Evolutionary conservation across 345 rosid genomes (phyloP).

Genomic region (Citrus trifoliata): DNA sequence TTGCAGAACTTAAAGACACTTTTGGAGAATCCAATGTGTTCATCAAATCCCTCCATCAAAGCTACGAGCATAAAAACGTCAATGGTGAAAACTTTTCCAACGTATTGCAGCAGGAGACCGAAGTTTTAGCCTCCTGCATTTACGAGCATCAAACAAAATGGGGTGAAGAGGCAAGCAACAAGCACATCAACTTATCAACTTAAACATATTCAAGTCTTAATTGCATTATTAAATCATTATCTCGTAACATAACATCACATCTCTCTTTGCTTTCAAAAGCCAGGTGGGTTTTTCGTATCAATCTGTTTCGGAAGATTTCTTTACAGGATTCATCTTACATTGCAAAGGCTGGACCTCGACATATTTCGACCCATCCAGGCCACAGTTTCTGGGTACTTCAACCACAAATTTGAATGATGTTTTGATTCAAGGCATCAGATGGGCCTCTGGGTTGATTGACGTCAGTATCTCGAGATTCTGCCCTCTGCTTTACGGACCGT

Average conservation of each 20-base stretch:
- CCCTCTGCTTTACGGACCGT: constrained; percentile 39
- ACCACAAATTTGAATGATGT: constrained; percentile 27
- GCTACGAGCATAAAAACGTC: neutral
- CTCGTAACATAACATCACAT: neutral
- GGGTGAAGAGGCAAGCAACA: constrained; percentile 37
- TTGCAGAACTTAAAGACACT: constrained; percentile 6
- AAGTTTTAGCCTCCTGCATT: constrained; percentile 27
- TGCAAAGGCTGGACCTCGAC: constrained; percentile 42
- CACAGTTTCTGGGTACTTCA: constrained; percentile 32
- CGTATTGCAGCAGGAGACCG: constrained; percentile 15
- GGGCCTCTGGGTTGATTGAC: constrained; percentile 29
- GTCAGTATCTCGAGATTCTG: constrained; percentile 33
- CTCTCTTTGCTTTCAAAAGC: neutral
- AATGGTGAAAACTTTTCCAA: constrained; percentile 1
- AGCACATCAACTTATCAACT: neutral
- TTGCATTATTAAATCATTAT: neutral
- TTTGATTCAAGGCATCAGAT: constrained; percentile 37
- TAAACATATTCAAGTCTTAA: neutral
- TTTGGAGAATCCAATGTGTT: constrained; percentile 37
- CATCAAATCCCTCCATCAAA: constrained; percentile 17
- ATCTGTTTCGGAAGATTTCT: constrained; percentile 41
- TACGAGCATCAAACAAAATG: constrained; percentile 35
- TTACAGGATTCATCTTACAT: constrained; percentile 36
- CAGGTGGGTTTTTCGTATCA: constrained; percentile 43
- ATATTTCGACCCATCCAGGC: constrained; percentile 28